These are phyloP conservation scores for Carex littledalei DNA, from an alignment of 176 grass and related monocot species.

Conservation along the genomic window DNA sequence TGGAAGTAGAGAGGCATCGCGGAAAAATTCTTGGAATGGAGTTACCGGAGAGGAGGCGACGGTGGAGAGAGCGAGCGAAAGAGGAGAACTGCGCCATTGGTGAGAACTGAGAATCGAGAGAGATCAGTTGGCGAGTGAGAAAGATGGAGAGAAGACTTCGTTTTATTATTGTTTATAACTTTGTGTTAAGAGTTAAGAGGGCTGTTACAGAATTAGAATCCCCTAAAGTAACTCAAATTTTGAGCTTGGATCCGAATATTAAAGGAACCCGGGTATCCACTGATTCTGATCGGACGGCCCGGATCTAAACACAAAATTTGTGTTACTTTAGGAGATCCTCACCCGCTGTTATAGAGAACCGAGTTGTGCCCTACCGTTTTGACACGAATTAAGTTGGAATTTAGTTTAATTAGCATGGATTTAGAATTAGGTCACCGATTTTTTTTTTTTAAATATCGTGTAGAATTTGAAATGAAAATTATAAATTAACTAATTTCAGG, in stretches of 20 bases:
- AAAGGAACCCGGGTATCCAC: too few relatives aligned
- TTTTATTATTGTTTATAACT: neutral
- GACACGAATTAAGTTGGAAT: neutral
- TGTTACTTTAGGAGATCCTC: too few relatives aligned
- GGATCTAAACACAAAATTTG: too few relatives aligned
- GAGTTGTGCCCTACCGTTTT: neutral
- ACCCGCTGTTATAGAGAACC: too few relatives aligned
- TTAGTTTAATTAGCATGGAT: neutral
- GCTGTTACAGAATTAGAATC: neutral
- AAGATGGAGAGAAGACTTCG: neutral
- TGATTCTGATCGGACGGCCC: too few relatives aligned
- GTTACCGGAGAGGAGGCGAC: constrained; percentile 28
- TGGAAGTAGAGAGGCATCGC: constrained; percentile 22
- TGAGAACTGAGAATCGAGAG: neutral
- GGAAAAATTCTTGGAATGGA: neutral
- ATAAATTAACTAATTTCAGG: neutral
- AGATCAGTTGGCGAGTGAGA: neutral
- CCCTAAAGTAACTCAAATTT: too few relatives aligned
- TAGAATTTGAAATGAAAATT: neutral
- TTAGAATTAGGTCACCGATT: too few relatives aligned
- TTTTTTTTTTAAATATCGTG: neutral
- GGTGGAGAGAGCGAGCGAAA: constrained; percentile 39
- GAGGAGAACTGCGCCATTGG: constrained; percentile 45
- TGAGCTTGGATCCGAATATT: too few relatives aligned
- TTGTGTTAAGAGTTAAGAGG: neutral